Percentiles rank a stretch among this genome's conserved stretches.
phyloP scores from a whole-genome alignment of 2,329 filamentous ascomycete genomes.

The Clonostachys byssicola region DNA sequence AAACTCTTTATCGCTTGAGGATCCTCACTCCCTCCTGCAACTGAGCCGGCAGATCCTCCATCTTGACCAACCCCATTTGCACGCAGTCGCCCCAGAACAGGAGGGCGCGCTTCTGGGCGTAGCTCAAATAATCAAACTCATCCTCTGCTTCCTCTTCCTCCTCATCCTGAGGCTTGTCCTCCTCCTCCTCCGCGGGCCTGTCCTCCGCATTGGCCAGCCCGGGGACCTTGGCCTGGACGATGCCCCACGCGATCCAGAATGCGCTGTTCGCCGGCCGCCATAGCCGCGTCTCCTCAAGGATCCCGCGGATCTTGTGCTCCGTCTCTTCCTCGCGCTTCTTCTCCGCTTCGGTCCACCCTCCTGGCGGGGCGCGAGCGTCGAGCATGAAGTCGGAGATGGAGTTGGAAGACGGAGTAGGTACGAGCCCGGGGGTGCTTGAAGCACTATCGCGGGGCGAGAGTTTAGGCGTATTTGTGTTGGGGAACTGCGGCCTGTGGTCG shows the following conservation, averaged over 20 bases:
- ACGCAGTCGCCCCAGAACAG: conserved; percentile 95
- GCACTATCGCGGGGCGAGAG: conserved; percentile 38
- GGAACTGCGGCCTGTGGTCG: conserved; percentile 69
- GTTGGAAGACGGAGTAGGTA: conserved; percentile 33
- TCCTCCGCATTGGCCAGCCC: conserved; percentile 54
- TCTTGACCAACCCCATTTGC: conserved; percentile 66
- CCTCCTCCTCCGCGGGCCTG: conserved; percentile 22
- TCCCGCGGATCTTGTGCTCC: conserved; percentile 63
- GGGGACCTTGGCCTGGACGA: conserved; percentile 87
- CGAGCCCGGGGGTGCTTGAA: conserved; percentile 15
- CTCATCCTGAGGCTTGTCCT: conserved; percentile 43
- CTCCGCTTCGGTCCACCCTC: conserved; percentile 49
- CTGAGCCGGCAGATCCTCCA: conserved; percentile 71
- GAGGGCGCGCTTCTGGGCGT: conserved; percentile 84
- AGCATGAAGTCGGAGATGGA: conserved; percentile 73
- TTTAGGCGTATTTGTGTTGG: conserved; percentile 46
- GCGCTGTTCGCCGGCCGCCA: conserved; percentile 89
- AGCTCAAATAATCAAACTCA: conserved; percentile 89
- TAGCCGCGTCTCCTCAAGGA: conserved; percentile 74
- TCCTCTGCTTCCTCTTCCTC: conserved; percentile 53
- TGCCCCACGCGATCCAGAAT: conserved; percentile 93
- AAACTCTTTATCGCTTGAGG: conserved; percentile 55
- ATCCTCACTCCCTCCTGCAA: conserved; percentile 63
- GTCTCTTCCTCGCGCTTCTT: conserved; percentile 56
- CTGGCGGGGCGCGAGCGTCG: conserved; percentile 61